phyloP scores from a whole-genome alignment of 106 monocot species.

The Narthecium ossifragum region DNA sequence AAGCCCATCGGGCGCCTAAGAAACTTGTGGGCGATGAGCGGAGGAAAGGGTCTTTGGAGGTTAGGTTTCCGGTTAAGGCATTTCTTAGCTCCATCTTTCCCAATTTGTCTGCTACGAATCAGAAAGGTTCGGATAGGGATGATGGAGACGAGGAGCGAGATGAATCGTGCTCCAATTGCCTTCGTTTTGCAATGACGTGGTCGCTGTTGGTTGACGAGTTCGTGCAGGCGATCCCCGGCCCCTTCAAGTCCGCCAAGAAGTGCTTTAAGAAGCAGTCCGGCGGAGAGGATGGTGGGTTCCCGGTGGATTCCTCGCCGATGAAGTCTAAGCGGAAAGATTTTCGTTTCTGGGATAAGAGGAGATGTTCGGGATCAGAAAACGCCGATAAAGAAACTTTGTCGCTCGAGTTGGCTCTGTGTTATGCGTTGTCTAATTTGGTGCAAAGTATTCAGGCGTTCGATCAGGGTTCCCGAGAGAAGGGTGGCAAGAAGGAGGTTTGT shows the following conservation, averaged over 20 bases:
- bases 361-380: neutral
- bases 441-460: slow-evolving; percentile 33
- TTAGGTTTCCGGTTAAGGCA: slow-evolving; percentile 13
- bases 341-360: neutral
- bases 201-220: slow-evolving; percentile 32
- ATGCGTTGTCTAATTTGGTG: slow-evolving; percentile 25
- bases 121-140: slow-evolving; percentile 4
- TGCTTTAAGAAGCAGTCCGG: slow-evolving; percentile 27
- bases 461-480: neutral
- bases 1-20: slow-evolving; percentile 3
- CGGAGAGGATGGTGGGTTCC: slow-evolving; percentile 5
- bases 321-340: neutral
- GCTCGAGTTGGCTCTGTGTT: slow-evolving; percentile 30
- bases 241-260: slow-evolving; percentile 45
- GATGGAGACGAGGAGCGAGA: slow-evolving; percentile 7
- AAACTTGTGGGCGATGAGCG: slow-evolving; percentile 5
- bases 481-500: neutral
- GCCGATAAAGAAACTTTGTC: slow-evolving; percentile 16
- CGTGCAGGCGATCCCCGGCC: slow-evolving; percentile 36
- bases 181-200: slow-evolving; percentile 27
- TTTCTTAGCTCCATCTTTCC: slow-evolving; percentile 17
- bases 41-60: slow-evolving; percentile 8
- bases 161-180: slow-evolving; percentile 42
- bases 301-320: neutral
- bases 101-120: slow-evolving; percentile 16